These are phyloP conservation scores for Pulveroboletus ravenelii DNA, from an alignment of 768 basidiomycete species.

Conservation along the genomic window DNA sequence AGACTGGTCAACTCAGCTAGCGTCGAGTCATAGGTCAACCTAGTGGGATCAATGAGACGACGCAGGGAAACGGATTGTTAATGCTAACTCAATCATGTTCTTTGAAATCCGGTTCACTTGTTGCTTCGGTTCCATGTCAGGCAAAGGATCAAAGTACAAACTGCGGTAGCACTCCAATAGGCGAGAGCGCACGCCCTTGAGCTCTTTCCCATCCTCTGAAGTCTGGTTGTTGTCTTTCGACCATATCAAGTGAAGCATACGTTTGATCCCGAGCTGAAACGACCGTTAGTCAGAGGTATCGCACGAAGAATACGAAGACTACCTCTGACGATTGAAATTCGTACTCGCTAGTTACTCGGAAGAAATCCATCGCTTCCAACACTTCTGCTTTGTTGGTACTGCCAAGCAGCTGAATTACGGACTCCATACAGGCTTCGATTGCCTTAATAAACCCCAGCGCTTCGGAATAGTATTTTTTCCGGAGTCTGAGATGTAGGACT, in stretches of 20 bases:
- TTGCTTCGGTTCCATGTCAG: constrained; percentile 71
- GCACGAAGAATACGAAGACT: constrained; percentile 3
- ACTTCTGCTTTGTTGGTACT: constrained; percentile 84
- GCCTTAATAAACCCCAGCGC: constrained; percentile 77
- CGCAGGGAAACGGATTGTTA: not conserved
- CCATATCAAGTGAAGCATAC: constrained; percentile 98
- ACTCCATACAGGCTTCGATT: constrained; percentile 64
- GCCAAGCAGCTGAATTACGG: constrained; percentile 72
- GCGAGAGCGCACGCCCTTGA: constrained; percentile 83
- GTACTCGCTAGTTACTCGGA: constrained; percentile 77
- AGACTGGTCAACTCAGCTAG: constrained; percentile 93
- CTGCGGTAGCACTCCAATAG: constrained; percentile 84
- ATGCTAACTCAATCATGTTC: constrained; percentile 90
- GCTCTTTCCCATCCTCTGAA: constrained; percentile 70
- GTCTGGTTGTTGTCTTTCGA: constrained; percentile 83
- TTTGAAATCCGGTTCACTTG: constrained; percentile 91
- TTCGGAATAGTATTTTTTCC: constrained; percentile 84
- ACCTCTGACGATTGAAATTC: constrained; percentile 76
- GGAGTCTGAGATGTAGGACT: constrained; percentile 60
- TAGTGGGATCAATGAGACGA: constrained; percentile 28
- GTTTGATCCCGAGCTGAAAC: constrained; percentile 77
- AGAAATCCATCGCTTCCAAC: constrained; percentile 85
- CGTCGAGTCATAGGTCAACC: constrained; percentile 86
- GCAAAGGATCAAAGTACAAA: constrained; percentile 83
- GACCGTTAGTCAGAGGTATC: not conserved